phyloP scores from a whole-genome alignment of 768 basidiomycete genomes.

The Amyloporia xantha region DNA sequence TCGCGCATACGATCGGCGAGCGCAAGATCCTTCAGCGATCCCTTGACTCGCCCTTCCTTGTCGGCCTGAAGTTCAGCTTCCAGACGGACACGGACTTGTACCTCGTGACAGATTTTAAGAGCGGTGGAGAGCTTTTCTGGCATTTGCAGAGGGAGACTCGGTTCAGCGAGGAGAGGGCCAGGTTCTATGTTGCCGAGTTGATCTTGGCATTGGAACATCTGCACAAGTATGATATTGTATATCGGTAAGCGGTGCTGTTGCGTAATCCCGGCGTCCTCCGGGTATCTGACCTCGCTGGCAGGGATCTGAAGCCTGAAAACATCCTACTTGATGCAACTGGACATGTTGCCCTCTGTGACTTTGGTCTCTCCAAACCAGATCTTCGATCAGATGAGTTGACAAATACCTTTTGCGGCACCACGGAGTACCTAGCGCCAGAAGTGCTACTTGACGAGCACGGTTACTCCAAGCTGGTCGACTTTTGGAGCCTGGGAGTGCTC shows the following conservation, averaged over 20 bases:
- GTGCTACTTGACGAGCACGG: conserved; percentile 98
- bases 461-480: conserved; percentile 97
- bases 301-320: conserved; percentile 97
- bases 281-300: conserved; percentile 22
- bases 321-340: conserved; percentile 97
- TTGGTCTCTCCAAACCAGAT: conserved; percentile 96
- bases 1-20: conserved; percentile 98
- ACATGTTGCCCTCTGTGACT: conserved; percentile 97
- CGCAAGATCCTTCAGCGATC: conserved; percentile 96
- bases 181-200: conserved; percentile 96
- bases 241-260: conserved; percentile 48
- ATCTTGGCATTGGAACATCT: conserved; percentile 93
- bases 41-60: conserved; percentile 91
- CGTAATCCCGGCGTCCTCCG: background rate
- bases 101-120: conserved; percentile 97
- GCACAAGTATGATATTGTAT: conserved; percentile 96
- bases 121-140: conserved; percentile 97
- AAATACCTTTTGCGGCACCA: conserved; percentile 99
- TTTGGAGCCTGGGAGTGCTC: conserved; percentile 94
- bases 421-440: conserved; percentile 97
- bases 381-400: conserved; percentile 89
- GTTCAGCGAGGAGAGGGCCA: conserved; percentile 87
- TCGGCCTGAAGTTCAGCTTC: conserved; percentile 97
- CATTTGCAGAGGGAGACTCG: conserved; percentile 94
- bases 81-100: conserved; percentile 95